Conservation (phyloP, 75 land plant genomes). For the Cupressus sempervirens region DNA sequence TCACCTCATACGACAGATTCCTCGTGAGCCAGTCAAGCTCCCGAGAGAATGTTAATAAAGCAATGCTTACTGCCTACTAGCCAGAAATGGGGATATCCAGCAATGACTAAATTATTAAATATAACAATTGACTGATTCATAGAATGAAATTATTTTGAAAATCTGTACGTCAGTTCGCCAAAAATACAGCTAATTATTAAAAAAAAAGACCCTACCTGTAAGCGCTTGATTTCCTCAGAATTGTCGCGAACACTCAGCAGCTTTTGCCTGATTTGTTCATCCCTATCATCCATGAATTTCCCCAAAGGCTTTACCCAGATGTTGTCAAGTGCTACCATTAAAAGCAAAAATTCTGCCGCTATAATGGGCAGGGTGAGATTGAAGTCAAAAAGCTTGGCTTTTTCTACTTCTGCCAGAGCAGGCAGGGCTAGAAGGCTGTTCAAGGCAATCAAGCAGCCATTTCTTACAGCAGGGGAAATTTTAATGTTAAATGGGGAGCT, state of each 20-base stretch:
- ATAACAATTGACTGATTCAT: background rate
- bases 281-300: conserved; percentile 88
- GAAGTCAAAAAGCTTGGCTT: conserved; percentile 92
- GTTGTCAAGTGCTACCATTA: conserved; percentile 96
- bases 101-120: background rate
- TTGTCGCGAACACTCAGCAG: conserved; percentile 77
- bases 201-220: conserved; percentile 46
- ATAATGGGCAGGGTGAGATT: conserved; percentile 87
- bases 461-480: conserved; percentile 6
- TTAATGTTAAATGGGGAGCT: background rate
- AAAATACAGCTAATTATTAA: background rate
- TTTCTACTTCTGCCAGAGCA: conserved; percentile 63
- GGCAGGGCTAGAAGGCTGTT: conserved; percentile 32
- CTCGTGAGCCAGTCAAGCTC: background rate
- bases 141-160: background rate
- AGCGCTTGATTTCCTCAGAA: conserved; percentile 79
- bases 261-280: conserved; percentile 64
- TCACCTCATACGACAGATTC: background rate
- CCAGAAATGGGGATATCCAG: background rate
- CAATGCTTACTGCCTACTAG: background rate
- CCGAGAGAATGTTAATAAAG: background rate
- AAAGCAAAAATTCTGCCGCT: conserved; percentile 68
- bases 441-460: conserved; percentile 17
- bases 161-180: too few relatives aligned
- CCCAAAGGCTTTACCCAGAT: conserved; percentile 89